These are phyloP conservation scores for Corymbia maculata DNA, from an alignment of 345 rosid genomes.

Conservation along the genomic window DNA sequence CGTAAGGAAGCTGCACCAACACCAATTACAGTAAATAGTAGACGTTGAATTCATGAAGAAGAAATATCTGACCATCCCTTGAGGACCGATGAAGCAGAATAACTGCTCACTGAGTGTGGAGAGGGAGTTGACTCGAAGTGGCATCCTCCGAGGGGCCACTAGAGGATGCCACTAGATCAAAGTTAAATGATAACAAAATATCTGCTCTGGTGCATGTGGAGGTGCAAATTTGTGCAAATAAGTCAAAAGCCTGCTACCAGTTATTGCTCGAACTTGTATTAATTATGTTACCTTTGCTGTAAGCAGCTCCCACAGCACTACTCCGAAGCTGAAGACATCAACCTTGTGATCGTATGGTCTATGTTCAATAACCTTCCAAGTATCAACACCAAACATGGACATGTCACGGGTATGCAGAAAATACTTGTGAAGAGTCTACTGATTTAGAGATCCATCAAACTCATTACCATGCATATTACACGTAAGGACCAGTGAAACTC, in stretches of 20 bases:
- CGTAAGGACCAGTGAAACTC: neutral
- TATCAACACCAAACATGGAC: neutral
- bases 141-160: neutral
- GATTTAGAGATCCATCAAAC: neutral
- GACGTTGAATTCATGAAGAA: neutral
- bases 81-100: neutral
- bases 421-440: neutral
- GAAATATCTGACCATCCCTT: neutral
- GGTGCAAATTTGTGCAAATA: neutral
- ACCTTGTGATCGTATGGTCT: conserved; percentile 52
- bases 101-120: neutral
- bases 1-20: conserved; percentile 41
- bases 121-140: neutral
- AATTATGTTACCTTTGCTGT: conserved; percentile 41
- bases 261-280: neutral
- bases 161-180: neutral
- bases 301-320: conserved; percentile 63
- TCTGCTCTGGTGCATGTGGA: neutral
- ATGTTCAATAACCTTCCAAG: conserved; percentile 56
- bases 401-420: neutral
- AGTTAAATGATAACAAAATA: neutral
- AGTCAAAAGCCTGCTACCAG: neutral
- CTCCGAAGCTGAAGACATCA: conserved; percentile 57
- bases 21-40: neutral
- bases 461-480: neutral